These are phyloP conservation scores for Blastocystis sp. DNA, from an alignment of 352 stramenopile species.

Conservation along the genomic window DNA sequence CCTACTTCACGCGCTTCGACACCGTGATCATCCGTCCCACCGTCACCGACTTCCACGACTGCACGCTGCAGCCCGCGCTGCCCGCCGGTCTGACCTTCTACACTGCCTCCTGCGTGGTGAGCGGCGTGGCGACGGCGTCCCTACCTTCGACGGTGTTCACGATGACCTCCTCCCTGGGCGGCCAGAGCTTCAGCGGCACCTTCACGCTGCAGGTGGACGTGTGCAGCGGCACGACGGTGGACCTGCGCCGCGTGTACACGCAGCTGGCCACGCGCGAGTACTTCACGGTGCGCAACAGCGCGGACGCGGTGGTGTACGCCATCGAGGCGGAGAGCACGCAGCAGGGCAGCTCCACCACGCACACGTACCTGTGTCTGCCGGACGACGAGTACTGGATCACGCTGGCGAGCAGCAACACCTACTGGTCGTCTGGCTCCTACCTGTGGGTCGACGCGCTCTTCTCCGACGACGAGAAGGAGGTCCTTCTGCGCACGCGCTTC, in stretches of 20 bases:
- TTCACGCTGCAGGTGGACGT: constrained; percentile 15
- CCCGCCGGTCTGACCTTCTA: constrained; percentile 42
- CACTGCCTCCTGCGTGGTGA: constrained; percentile 1
- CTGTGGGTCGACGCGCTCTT: neutral
- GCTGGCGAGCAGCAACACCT: neutral
- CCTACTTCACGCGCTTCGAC: neutral
- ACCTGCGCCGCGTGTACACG: constrained; percentile 3
- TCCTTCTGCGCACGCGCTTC: neutral
- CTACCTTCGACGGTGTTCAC: neutral
- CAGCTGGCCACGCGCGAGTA: neutral
- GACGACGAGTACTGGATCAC: neutral
- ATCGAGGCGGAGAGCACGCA: neutral
- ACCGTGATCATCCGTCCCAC: neutral
- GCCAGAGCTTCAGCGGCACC: neutral
- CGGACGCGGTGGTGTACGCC: neutral
- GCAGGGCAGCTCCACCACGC: neutral
- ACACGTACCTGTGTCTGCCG: neutral
- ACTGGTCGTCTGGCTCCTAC: neutral
- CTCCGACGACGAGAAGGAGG: neutral
- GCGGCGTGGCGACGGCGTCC: constrained; percentile 11
- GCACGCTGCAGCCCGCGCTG: neutral
- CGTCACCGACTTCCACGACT: neutral
- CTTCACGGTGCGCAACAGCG: neutral
- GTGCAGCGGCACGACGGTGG: constrained; percentile 21
- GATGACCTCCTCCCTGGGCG: neutral